Evolutionary conservation across 257 asterid genomes (phyloP), one percentile per base, ranked within the genome.

Genomic region (Henckelia pumila): DNA sequence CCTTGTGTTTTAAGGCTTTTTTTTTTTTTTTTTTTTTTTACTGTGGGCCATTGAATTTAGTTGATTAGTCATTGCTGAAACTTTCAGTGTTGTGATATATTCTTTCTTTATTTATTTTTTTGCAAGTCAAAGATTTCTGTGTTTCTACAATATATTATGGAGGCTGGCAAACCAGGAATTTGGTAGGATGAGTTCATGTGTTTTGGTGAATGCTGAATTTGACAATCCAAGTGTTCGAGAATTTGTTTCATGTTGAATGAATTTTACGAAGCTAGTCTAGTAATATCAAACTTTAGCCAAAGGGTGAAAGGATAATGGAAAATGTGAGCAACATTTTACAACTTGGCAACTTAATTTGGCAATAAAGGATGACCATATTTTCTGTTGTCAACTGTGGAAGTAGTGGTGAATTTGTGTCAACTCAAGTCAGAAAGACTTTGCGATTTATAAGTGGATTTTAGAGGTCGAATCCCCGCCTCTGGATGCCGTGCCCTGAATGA

Each of bases 361-460:
- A 24, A 16, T 58, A 35, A 35, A 63, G 47, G 21, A 66, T 47
- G 24, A 25, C 37, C 52, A 66, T 62, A 25, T 13, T 28, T 74
- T 8, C 2, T 21, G 7, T 21, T 67, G 47, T 56, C 35, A 20
- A 64, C 26, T 33, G 52, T 13, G 52, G 52, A 40, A 40, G 17
- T 7, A 4, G 72, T 23, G 13, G 19, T 33, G 52, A 40, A n/a
- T 37, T 33, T 58, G 60, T 30, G 17, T 40, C 19, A 40, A 40
- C 52, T 13, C 19, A 10, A 4, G 17, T 4, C 17, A 40, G 5
- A 13, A 40, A 11, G 19, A 40, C 30, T 40, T 40, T 16, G n/a
- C 0, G 19, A 40, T 40, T 40, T 13, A 40, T 40, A 4, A 40
- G n/a, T 4, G 19, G 52, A 40, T 40, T 40, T 40, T 40, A 40